These are phyloP conservation scores for Pistacia vera DNA, from an alignment of 345 rosid genomes.

Conservation along the genomic window DNA sequence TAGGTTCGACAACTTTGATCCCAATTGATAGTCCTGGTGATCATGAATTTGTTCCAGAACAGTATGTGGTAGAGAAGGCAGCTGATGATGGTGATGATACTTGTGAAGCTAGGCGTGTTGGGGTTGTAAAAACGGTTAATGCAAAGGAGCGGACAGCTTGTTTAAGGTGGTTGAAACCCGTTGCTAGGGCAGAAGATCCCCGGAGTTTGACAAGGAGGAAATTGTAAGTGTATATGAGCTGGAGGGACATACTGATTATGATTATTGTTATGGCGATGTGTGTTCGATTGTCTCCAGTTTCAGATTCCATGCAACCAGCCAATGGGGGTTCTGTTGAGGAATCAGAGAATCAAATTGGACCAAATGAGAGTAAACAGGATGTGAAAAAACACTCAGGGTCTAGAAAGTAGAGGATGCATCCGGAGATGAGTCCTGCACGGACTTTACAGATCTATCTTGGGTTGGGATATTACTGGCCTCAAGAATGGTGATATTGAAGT, in stretches of 20 bases:
- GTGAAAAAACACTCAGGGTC: constrained; percentile 36
- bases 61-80: constrained; percentile 91
- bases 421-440: constrained; percentile 32
- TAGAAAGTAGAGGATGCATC: constrained; percentile 37
- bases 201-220: constrained; percentile 92
- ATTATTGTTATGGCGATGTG: constrained; percentile 92
- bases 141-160: constrained; percentile 92
- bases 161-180: constrained; percentile 87
- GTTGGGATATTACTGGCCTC: constrained; percentile 92
- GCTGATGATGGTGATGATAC: constrained; percentile 67
- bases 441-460: constrained; percentile 83
- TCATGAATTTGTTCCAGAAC: constrained; percentile 93
- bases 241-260: constrained; percentile 96
- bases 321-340: constrained; percentile 39
- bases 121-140: constrained; percentile 84
- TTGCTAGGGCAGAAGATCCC: constrained; percentile 71
- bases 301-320: constrained; percentile 41
- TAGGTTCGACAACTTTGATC: constrained; percentile 63
- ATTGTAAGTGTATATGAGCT: constrained; percentile 91
- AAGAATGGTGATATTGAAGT: constrained; percentile 96
- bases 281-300: constrained; percentile 71
- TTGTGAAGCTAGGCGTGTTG: constrained; percentile 73
- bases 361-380: constrained; percentile 29
- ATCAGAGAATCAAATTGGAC: constrained; percentile 36
- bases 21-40: constrained; percentile 98